Evolutionary conservation across 2,329 filamentous ascomycete genomes (phyloP), one percentile per base, ranked within the genome.

Genomic region (Nemania bipapillata): DNA sequence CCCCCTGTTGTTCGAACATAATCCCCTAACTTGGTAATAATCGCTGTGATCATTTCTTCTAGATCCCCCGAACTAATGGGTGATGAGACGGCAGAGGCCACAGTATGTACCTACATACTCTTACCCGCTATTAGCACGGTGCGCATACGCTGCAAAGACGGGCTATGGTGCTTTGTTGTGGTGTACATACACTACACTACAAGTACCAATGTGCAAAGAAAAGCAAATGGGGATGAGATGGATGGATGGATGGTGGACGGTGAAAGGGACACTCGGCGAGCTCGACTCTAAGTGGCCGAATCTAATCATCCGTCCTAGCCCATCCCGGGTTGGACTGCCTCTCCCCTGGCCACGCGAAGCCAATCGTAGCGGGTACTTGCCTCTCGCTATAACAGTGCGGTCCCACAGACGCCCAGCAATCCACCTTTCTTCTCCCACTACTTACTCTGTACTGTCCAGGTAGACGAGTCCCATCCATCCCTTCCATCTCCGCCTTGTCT

Each of bases 401-500:
- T 7, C 59, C 63, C 68, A 57, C 56, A 40, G 59, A 28, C 42
- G 58, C 35, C 60, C 56, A 65, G 47, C 61, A 66, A 47, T 45
- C 68, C 61, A 47, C 56, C 68, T 70, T 63, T 68, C 65, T 70
- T 59, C 61, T 70, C 69, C 66, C 66, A 61, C 47, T 65, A 26
- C n/a, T n/a, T n/a, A n/a, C n/a, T n/a, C n/a, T n/a, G n/a, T n/a
- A 54, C 50, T 54, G 50, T 54, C 24, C 22, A 54, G 50, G 17
- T 53, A 42, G 61, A 64, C 56, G 56, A 57, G 50, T 66, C 63
- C 64, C 59, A 54, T 68, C 63, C 58, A 45, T 68, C 42, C 64
- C 61, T 62, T 67, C 70, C 65, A 68, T 60, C 69, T 71, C 69
- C 69, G 71, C 71, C 69, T 70, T 58, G 64, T 59, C 56, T 70